phyloP scores from a whole-genome alignment of 495 filamentous ascomycete genomes.

The Elasticomyces elasticus region DNA sequence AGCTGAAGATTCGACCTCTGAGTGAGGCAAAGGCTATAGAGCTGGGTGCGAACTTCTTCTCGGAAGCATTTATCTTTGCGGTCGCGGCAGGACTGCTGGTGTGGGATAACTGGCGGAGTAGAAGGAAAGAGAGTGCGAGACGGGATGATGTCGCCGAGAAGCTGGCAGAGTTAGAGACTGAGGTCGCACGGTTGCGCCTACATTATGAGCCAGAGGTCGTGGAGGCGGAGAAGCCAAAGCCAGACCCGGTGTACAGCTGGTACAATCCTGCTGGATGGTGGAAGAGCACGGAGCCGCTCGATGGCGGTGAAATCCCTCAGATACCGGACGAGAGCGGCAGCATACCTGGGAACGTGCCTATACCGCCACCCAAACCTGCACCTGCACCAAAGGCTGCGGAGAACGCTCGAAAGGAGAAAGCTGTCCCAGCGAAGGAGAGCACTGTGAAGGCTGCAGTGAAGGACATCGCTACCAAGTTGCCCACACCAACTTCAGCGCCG shows the following conservation, averaged over 20 bases:
- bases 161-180: constrained; percentile 46
- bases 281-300: constrained; percentile 9
- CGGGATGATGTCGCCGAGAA: constrained; percentile 63
- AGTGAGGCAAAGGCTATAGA: constrained; percentile 92
- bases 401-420: neutral
- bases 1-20: constrained; percentile 55
- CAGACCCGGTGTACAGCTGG: constrained; percentile 9
- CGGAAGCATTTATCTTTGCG: constrained; percentile 76
- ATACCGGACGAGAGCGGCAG: neutral
- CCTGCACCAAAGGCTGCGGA: neutral
- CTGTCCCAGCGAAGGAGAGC: neutral
- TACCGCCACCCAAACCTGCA: constrained; percentile 3
- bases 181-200: constrained; percentile 46
- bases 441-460: neutral
- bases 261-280: constrained; percentile 20
- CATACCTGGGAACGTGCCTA: constrained; percentile 17
- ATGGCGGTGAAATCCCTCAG: constrained; percentile 15
- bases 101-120: constrained; percentile 67
- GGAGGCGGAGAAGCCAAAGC: constrained; percentile 40
- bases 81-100: constrained; percentile 72
- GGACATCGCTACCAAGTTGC: neutral
- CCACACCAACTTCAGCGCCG: neutral
- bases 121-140: constrained; percentile 65
- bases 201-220: constrained; percentile 45
- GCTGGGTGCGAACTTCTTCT: constrained; percentile 87